Evolutionary conservation across 805 yeast genomes (phyloP).

Genomic region (Suhomyces sp.): DNA sequence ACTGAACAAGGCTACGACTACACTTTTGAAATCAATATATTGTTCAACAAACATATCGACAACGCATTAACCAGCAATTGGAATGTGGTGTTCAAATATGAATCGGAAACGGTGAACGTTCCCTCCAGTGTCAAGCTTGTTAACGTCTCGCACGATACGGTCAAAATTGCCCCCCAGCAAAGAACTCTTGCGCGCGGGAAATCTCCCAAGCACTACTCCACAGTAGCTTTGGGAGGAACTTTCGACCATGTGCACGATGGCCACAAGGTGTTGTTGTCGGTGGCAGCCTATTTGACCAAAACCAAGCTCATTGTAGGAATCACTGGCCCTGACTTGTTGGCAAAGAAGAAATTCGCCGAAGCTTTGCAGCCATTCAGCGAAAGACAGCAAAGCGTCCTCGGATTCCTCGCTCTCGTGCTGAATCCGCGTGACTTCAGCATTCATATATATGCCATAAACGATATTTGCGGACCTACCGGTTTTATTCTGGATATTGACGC

Average conservation of each 20-base stretch:
- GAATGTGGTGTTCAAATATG: background rate
- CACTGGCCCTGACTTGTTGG: conserved; percentile 70
- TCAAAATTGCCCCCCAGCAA: background rate
- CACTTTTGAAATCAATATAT: conserved; percentile 27
- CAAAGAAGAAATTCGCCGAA: conserved; percentile 71
- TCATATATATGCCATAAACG: conserved; percentile 65
- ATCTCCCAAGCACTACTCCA: conserved; percentile 13
- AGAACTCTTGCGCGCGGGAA: background rate
- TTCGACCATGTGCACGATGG: conserved; percentile 97
- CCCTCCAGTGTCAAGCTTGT: background rate
- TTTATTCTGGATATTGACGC: conserved; percentile 69
- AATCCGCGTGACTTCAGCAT: conserved; percentile 35
- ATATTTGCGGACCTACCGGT: conserved; percentile 94
- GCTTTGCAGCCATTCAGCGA: conserved; percentile 55
- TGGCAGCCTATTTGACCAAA: conserved; percentile 61
- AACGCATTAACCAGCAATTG: background rate
- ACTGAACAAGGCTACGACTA: conserved; percentile 19
- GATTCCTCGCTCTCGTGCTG: conserved; percentile 40
- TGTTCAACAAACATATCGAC: conserved; percentile 19
- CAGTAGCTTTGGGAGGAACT: conserved; percentile 86
- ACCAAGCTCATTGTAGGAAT: conserved; percentile 70
- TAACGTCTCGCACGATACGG: background rate
- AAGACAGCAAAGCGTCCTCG: conserved; percentile 47
- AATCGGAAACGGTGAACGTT: background rate
- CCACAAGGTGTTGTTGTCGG: conserved; percentile 78